Evolutionary conservation across 2,329 filamentous ascomycete species (phyloP), one percentile per base, ranked within the genome.

Genomic region (Fusarium sp.): DNA sequence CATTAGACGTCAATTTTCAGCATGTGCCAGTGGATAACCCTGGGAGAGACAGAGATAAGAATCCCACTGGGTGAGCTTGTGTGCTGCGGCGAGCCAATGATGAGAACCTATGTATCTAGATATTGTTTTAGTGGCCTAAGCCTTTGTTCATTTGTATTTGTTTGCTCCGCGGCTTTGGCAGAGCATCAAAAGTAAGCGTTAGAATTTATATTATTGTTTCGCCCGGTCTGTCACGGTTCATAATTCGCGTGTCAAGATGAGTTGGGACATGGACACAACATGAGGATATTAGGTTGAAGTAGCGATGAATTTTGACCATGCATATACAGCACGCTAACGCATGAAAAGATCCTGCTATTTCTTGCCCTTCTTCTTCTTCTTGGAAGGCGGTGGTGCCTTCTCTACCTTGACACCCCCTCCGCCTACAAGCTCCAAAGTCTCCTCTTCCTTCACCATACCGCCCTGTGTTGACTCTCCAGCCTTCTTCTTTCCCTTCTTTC

Each of bases 401-500:
- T 90, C 88, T 39, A 90, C 87, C 77, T 87, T 89, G 59, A 90
- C 86, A 15, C 87, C 88, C 2, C 87, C 88, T 6, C 88, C 88
- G 28, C 88, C 88, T 4, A 87, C 87, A 14, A 90, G 79, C 68
- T 87, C 88, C 68, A 89, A 81, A 59, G 83, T 91, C 83, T 85
- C 89, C 77, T 92, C 90, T 67, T 94, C 92, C 72, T 86, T 89
- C 22, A 93, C 92, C 14, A 90, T 81, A 48, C 94, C 95, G 63
- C 96, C 96, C 78, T 98, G 96, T 10, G 93, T 97, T 40, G 90
- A 83, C 70, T 93, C 92, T 64, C 86, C 84, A 6, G 89, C 90
- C 81, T 91, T 91, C 85, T 94, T 91, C 85, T 93, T 95, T 56
- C 93, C 92, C 85, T 97, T 97, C 83, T 92, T 94, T 7, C 94